Conservation (phyloP, 805 yeast genomes). For the Kuraishia ogatae region DNA sequence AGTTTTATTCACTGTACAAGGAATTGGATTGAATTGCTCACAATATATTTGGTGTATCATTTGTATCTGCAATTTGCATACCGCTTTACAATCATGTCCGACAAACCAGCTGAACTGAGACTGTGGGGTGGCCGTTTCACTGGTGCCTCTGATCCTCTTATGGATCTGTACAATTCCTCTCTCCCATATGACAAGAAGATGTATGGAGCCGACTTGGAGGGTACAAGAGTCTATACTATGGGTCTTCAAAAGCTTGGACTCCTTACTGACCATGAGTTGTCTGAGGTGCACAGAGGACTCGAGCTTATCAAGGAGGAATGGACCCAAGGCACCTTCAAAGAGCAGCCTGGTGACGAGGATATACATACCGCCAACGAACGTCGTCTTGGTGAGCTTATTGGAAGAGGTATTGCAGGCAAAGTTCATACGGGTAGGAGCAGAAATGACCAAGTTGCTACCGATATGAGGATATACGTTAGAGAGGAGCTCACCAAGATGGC, state of each 20-base stretch:
- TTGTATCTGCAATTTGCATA: too few relatives aligned
- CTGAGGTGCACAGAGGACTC: conserved; percentile 79
- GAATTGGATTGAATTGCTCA: neutral
- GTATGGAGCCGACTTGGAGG: conserved; percentile 91
- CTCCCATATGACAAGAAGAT: conserved; percentile 91
- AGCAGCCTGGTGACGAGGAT: conserved; percentile 90
- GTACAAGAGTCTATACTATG: conserved; percentile 86
- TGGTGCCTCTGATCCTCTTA: conserved; percentile 92
- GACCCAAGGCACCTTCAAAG: conserved; percentile 59
- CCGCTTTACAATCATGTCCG: conserved; percentile 2
- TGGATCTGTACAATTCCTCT: conserved; percentile 96
- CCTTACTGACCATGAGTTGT: conserved; percentile 62
- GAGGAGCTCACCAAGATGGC: conserved; percentile 60
- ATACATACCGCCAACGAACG: conserved; percentile 99
- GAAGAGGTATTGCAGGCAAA: conserved; percentile 89
- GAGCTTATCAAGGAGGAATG: conserved; percentile 70
- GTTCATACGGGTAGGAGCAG: conserved; percentile 99
- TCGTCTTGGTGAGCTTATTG: conserved; percentile 92
- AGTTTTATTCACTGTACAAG: neutral
- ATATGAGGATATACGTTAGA: conserved; percentile 90
- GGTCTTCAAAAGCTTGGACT: conserved; percentile 79
- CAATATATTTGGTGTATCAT: too few relatives aligned
- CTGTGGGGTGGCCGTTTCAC: conserved; percentile 99
- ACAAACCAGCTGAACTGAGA: conserved; percentile 56
- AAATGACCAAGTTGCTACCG: conserved; percentile 99